A percentile compares a stretch with the other conserved stretches of the same genome.
Conservation (phyloP, 208 protist species). For the Leishmania tarentolae region DNA sequence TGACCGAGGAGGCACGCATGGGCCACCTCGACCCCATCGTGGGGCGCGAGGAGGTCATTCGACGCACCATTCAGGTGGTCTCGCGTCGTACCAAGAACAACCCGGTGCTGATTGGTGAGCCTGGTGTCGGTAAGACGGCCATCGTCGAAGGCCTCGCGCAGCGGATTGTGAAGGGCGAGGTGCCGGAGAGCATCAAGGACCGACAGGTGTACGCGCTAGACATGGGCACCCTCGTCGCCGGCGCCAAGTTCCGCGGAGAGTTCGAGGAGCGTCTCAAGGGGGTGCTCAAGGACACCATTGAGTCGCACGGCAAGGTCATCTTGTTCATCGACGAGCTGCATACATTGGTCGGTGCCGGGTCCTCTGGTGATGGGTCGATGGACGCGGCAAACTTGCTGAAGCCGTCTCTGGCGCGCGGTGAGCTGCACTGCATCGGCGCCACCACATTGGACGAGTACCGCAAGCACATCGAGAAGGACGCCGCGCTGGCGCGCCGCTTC, state of each 20-base stretch:
- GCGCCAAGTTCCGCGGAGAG: constrained; percentile 98
- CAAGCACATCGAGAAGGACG: constrained; percentile 98
- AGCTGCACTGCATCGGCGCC: constrained; percentile 97
- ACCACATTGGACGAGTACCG: constrained; percentile 98
- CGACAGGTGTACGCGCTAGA: constrained; percentile 95
- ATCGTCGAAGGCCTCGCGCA: constrained; percentile 94
- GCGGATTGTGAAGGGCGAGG: constrained; percentile 93
- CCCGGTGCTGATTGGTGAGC: constrained; percentile 98
- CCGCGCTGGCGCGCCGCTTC: constrained; percentile 98
- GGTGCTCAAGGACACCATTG: constrained; percentile 98
- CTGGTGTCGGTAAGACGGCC: constrained; percentile 93
- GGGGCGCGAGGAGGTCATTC: constrained; percentile 99
- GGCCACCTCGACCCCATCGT: constrained; percentile 98
- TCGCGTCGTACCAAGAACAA: constrained; percentile 99
- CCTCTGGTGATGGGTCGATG: constrained; percentile 94
- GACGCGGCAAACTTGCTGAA: constrained; percentile 99
- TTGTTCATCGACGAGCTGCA: constrained; percentile 99
- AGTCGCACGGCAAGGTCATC: constrained; percentile 95
- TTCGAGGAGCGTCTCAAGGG: constrained; percentile 99
- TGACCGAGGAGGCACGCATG: constrained; percentile 92
- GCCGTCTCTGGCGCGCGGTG: constrained; percentile 96
- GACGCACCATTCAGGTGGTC: constrained; percentile 96
- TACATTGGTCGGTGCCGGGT: constrained; percentile 97
- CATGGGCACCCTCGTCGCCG: constrained; percentile 98
- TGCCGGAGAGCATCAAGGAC: constrained; percentile 89